Evolutionary conservation across 345 rosid genomes (phyloP).

Genomic region (Eucalyptus curtisii): DNA sequence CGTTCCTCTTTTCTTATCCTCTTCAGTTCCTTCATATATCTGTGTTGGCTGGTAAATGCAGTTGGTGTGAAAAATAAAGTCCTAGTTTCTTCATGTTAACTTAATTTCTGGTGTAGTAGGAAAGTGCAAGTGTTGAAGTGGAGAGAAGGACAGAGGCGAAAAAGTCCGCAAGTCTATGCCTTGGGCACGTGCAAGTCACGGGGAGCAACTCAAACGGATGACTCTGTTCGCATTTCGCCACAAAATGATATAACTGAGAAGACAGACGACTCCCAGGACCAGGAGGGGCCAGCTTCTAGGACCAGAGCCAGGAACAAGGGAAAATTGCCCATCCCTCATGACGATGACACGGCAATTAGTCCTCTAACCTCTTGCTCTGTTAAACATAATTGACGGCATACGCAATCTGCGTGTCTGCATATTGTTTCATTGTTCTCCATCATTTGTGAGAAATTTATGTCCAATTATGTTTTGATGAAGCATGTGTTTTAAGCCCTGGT

Average conservation of each 20-base stretch:
- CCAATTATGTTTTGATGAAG: not conserved
- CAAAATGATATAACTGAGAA: not conserved
- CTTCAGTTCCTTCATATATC: not conserved
- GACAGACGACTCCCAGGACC: not conserved
- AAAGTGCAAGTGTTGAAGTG: conserved; percentile 18
- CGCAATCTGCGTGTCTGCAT: not conserved
- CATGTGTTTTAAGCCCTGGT: not conserved
- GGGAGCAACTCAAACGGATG: conserved; percentile 1
- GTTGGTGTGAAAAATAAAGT: not conserved
- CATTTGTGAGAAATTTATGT: not conserved
- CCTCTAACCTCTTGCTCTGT: not conserved
- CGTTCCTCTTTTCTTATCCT: not conserved
- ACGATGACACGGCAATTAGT: not conserved
- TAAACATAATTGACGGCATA: not conserved
- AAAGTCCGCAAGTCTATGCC: conserved; percentile 30
- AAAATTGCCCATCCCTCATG: not conserved
- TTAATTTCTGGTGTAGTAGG: conserved; percentile 1
- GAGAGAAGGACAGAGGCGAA: conserved; percentile 37
- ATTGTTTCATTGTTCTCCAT: not conserved
- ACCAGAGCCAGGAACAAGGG: not conserved
- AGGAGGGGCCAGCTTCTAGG: not conserved
- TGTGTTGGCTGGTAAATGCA: not conserved
- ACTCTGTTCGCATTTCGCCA: not conserved
- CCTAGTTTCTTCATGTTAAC: not conserved
- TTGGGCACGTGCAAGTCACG: conserved; percentile 19